Base-by-base conservation (phyloP, 768 basidiomycete genomes). In the Lactifluus rugatus region DNA sequence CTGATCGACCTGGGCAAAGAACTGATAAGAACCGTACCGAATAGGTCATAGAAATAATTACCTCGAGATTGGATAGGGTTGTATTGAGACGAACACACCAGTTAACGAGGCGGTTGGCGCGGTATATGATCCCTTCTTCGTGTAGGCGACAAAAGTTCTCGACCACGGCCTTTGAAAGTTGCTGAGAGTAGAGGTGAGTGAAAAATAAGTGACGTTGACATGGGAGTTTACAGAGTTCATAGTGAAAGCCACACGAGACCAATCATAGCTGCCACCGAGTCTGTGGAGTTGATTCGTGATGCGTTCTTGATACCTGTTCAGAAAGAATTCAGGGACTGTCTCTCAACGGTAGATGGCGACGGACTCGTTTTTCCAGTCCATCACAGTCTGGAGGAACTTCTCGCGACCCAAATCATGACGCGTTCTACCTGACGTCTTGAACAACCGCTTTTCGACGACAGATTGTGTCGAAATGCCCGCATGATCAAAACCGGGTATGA, bases 401-500 rank as follows among this genome's bases (percentile, higher is more conserved):
- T 95, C 92, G 46, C 96, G 82, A 0, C 96, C 96, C n/a, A 97
- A 80, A 69, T 98, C 92, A 70, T 97, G 93, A 53, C 95, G 75
- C 2, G 89, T 89, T 71, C 84, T 76, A 1, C 91, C 89, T 34
- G 85, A 78, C 1, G 80, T 71, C 73, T 95, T 99, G 75, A 81
- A 87, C 34, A 98, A 67, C 17, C 93, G 80, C 70, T 92, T 93
- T 70, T 98, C 96, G 1, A 98, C 95, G 16, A 99, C 95, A 46
- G 90, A 90, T 72, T 99, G 96, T 0, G 96, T 98, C 0, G 94
- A 94, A 60, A 99, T 98, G 57, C 95, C 94, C 0, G 96, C 96
- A 66, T 99, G 96, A 71, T 99, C 96, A 67, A 94, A 99, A 16
- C 96, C 96, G 0, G 96, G 96, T 2, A 85, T 81, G 67, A 87